Evolutionary conservation across 2,329 filamentous ascomycete species (phyloP), one percentile per base, ranked within the genome.

Genomic region (Epichloe brachyelytri): DNA sequence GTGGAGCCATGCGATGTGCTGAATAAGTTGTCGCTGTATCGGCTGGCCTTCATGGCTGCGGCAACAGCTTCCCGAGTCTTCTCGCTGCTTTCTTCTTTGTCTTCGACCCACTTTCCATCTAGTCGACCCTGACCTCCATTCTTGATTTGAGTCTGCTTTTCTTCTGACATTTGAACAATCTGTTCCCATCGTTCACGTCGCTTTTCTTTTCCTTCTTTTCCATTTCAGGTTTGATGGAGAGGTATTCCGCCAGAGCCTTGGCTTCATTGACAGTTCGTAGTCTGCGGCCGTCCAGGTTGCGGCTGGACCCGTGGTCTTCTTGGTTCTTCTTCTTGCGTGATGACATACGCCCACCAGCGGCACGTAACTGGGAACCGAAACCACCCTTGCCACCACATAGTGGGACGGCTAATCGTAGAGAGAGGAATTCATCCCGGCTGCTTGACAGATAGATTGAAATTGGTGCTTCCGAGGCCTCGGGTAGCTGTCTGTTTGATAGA

Each of bases 221-320:
- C 91, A 98, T 96, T 54, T 96, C 91, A 0, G 94, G 93, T 65
- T 97, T 96, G 58, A 95, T 86, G 2, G 90, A 88, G 2, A 97
- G 77, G 62, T 96, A 97, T 65, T 97, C 90, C 0, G 94, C 93
- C 19, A 98, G 74, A 1, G 88, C 87, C 68, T 98, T 98, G 36
- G 93, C 93, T 65, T 98, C 93, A 38, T 86, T 91, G 30, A 97
- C 88, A 2, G 93, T 97, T 48, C 94, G 83, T 51, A 98, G 68
- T 51, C 93, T 80, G 20, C 93, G 82, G 0, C 93, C 93, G 61
- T 97, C 93, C 2, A 98, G 76, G 58, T 97, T 98, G 56, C 93
- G 82, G 63, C 88, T 95, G 2, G 90, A 96, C 22, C 83, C 90
- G 62, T 94, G 91, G 55, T 88, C 83, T 38, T 95, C 88, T 59